These are phyloP conservation scores for Vitis hybrid DNA, from an alignment of 177 flowering plant species.

Conservation along the genomic window DNA sequence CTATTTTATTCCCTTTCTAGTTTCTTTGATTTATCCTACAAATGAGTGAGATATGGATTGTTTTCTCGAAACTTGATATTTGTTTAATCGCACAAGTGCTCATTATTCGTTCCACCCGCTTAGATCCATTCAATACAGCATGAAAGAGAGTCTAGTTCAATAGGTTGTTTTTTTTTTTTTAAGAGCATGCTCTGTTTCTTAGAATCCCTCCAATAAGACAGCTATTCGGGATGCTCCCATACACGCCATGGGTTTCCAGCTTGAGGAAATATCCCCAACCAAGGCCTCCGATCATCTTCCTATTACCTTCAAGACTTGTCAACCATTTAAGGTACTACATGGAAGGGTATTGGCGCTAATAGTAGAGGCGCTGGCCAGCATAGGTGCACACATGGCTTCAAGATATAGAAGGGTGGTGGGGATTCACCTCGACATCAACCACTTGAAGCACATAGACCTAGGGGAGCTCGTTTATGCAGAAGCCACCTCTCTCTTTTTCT, in stretches of 20 bases:
- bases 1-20: too few species aligned
- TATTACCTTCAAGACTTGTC: constrained; percentile 29
- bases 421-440: constrained; percentile 82
- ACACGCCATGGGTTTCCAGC: constrained; percentile 51
- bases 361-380: constrained; percentile 77
- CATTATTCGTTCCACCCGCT: too few species aligned
- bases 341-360: constrained; percentile 93
- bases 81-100: too few species aligned
- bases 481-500: constrained; percentile 43
- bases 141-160: too few species aligned
- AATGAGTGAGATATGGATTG: too few species aligned
- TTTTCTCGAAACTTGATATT: too few species aligned
- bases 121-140: too few species aligned
- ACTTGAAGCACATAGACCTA: constrained; percentile 51
- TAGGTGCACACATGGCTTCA: constrained; percentile 84
- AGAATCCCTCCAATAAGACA: too few species aligned
- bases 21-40: too few species aligned
- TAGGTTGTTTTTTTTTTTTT: too few species aligned
- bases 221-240: constrained; percentile 48
- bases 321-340: constrained; percentile 88
- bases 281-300: constrained; percentile 54
- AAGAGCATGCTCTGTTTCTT: too few species aligned
- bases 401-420: constrained; percentile 78
- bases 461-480: constrained; percentile 69
- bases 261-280: constrained; percentile 48